Evolutionary conservation across 192 early-diverging fungal species (phyloP).

Genomic region (Coemansia erecta): DNA sequence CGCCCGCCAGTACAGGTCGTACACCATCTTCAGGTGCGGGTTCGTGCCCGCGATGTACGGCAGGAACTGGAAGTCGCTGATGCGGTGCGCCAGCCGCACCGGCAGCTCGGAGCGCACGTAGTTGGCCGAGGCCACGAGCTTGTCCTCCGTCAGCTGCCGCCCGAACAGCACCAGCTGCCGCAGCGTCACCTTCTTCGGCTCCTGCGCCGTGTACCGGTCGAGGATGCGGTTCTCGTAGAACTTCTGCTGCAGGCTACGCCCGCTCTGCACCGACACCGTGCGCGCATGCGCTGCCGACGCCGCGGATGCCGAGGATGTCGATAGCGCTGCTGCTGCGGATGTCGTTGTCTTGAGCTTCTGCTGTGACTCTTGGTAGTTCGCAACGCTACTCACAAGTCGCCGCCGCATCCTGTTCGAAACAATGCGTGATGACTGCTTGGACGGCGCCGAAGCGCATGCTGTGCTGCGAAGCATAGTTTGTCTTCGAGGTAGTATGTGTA

Average conservation of each 20-base stretch:
- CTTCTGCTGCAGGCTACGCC: slow-evolving; percentile 58
- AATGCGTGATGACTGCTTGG: not conserved
- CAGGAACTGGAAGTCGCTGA: slow-evolving; percentile 88
- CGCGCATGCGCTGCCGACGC: slow-evolving; percentile 10
- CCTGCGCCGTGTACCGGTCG: slow-evolving; percentile 78
- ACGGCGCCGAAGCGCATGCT: not conserved
- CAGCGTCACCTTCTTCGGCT: slow-evolving; percentile 78
- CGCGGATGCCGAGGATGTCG: not conserved
- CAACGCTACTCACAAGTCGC: slow-evolving; percentile 6
- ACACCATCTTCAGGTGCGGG: slow-evolving; percentile 81
- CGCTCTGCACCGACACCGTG: slow-evolving; percentile 15
- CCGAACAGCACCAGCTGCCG: slow-evolving; percentile 92
- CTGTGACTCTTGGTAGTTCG: slow-evolving; percentile 1
- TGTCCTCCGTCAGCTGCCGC: slow-evolving; percentile 77
- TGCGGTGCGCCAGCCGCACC: slow-evolving; percentile 86
- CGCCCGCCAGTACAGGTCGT: slow-evolving; percentile 91
- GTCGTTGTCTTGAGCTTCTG: slow-evolving; percentile 15
- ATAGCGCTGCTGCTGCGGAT: not conserved
- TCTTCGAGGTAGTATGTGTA: too few species aligned
- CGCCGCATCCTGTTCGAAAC: not conserved
- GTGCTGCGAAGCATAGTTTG: slow-evolving; percentile 5
- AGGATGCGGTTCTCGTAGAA: slow-evolving; percentile 93
- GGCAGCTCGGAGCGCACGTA: slow-evolving; percentile 89
- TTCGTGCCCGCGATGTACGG: slow-evolving; percentile 94
- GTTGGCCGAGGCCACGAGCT: slow-evolving; percentile 83